Evolutionary conservation across 371 early-diverging fungal genomes (phyloP).

Genomic region (Coemansia sp.): DNA sequence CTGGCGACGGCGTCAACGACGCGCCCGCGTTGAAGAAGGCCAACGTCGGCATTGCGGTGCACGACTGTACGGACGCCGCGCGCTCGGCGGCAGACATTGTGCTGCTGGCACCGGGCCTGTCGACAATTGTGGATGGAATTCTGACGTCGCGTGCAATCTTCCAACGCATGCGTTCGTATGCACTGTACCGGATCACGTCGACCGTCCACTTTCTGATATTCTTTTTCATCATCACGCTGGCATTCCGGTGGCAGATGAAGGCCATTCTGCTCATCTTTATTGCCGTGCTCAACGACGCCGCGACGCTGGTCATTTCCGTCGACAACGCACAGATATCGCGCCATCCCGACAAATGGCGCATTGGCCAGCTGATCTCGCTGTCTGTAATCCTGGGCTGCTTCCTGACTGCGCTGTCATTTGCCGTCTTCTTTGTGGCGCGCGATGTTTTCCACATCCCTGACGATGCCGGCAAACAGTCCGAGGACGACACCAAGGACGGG

Average conservation of each 20-base stretch:
- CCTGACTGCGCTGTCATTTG: conserved; percentile 76
- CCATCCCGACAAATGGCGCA: conserved; percentile 89
- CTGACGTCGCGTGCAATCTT: conserved; percentile 84
- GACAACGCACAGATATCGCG: conserved; percentile 87
- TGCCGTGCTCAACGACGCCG: conserved; percentile 86
- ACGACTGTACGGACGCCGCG: conserved; percentile 93
- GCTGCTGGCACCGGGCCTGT: conserved; percentile 80
- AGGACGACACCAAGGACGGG: conserved; percentile 45
- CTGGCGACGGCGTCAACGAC: conserved; percentile 93
- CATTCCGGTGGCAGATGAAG: conserved; percentile 78
- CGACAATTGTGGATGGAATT: conserved; percentile 87
- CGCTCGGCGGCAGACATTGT: conserved; percentile 96
- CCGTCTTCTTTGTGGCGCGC: conserved; percentile 74
- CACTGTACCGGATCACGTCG: conserved; percentile 89
- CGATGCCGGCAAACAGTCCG: conserved; percentile 37
- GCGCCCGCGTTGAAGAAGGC: conserved; percentile 85
- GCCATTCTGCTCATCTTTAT: conserved; percentile 81
- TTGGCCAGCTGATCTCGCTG: conserved; percentile 82
- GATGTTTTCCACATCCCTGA: conserved; percentile 59
- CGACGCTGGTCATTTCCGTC: conserved; percentile 87
- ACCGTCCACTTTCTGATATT: conserved; percentile 91
- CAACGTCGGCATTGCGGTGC: conserved; percentile 73
- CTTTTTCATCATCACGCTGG: conserved; percentile 85
- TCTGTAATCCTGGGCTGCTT: conserved; percentile 72
- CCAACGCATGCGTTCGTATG: conserved; percentile 90